Conservation (phyloP, 2,329 filamentous ascomycete genomes). For the Parastagonospora nodorum region DNA sequence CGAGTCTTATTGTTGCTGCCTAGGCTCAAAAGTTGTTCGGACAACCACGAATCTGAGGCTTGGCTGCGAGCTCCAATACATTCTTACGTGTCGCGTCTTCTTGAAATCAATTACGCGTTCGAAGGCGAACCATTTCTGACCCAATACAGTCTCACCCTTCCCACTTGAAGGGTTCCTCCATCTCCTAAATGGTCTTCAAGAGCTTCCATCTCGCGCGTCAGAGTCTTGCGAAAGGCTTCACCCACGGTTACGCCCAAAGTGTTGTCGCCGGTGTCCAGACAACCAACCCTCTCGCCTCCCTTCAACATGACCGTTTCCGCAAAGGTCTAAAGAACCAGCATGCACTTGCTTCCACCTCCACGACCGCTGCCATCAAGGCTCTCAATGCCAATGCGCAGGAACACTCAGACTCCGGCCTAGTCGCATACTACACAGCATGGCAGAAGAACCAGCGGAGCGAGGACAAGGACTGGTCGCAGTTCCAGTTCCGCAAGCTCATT, state of each 20-base stretch:
- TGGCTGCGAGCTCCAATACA: background rate
- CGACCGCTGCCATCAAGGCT: constrained; percentile 45
- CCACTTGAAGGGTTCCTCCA: constrained; percentile 64
- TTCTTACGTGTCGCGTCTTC: constrained; percentile 9
- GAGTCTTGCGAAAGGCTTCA: constrained; percentile 95
- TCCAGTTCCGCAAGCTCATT: constrained; percentile 84
- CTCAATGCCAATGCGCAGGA: constrained; percentile 33
- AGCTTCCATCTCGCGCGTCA: constrained; percentile 88
- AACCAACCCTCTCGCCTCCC: constrained; percentile 60
- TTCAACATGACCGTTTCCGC: constrained; percentile 54
- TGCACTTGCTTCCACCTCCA: constrained; percentile 66
- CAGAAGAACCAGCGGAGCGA: constrained; percentile 75
- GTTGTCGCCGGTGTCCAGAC: constrained; percentile 85
- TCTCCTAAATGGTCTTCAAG: constrained; percentile 86
- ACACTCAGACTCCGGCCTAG: constrained; percentile 64
- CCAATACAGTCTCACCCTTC: constrained; percentile 53
- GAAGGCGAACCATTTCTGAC: constrained; percentile 19
- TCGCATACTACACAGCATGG: constrained; percentile 90
- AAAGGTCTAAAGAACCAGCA: constrained; percentile 68
- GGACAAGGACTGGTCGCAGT: constrained; percentile 88
- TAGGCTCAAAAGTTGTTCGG: constrained; percentile 11
- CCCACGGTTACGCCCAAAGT: constrained; percentile 97
- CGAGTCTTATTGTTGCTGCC: constrained; percentile 25
- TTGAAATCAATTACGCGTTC: constrained; percentile 18
- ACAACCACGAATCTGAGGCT: background rate